Conservation (phyloP, 2,329 filamentous ascomycete species). For the Shiraia sp. region DNA sequence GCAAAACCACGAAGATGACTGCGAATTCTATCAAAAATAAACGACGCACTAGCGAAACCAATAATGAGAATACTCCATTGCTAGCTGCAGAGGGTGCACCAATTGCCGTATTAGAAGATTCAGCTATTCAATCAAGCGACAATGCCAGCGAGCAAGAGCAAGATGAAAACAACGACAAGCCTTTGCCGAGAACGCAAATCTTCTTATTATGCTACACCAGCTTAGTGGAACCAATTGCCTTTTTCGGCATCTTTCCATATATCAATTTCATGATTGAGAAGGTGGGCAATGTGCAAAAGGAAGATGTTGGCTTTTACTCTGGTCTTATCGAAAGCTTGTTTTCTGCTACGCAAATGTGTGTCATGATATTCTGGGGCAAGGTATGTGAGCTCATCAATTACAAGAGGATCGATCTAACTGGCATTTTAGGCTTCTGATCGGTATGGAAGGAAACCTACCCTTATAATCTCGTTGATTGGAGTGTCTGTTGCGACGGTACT, state of each 20-base stretch:
- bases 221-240: slow-evolving; percentile 76
- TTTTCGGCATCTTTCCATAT: slow-evolving; percentile 82
- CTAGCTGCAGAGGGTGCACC: too few relatives aligned
- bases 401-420: background rate
- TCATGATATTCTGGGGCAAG: slow-evolving; percentile 76
- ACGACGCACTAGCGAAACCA: too few relatives aligned
- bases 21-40: too few relatives aligned
- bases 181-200: slow-evolving; percentile 59
- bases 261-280: slow-evolving; percentile 76
- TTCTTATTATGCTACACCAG: slow-evolving; percentile 73
- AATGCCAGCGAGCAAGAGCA: slow-evolving; percentile 1
- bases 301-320: slow-evolving; percentile 79
- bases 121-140: too few relatives aligned
- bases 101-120: too few relatives aligned
- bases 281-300: slow-evolving; percentile 63
- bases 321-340: slow-evolving; percentile 75
- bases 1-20: too few relatives aligned
- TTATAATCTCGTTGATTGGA: slow-evolving; percentile 69
- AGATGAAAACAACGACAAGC: slow-evolving; percentile 26
- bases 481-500: slow-evolving; percentile 63
- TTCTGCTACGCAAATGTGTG: slow-evolving; percentile 73
- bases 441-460: slow-evolving; percentile 71
- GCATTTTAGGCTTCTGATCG: slow-evolving; percentile 60
- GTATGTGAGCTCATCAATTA: slow-evolving; percentile 14
- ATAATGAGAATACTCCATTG: too few relatives aligned